Percentiles rank a stretch among this genome's conserved stretches.
Evolutionary conservation across 805 yeast species (phyloP).

Genomic region (Kuraishia ogatae): DNA sequence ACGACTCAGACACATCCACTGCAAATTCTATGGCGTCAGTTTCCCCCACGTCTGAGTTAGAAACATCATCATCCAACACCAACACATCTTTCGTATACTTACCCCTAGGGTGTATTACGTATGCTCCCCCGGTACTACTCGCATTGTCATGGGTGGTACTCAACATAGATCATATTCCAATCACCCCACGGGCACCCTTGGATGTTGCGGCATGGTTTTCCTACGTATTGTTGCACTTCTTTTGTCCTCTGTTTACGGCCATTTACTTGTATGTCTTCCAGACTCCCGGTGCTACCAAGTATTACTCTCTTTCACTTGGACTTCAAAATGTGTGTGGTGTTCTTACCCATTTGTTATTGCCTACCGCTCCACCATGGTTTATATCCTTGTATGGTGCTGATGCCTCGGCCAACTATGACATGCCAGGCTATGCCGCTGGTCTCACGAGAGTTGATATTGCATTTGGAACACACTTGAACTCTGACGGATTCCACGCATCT

Average conservation of each 20-base stretch:
- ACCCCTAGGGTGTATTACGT: conserved; percentile 17
- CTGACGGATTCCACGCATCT: conserved; percentile 54
- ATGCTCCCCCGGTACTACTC: conserved; percentile 30
- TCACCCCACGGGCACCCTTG: conserved; percentile 29
- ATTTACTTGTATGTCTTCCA: conserved; percentile 60
- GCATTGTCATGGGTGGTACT: conserved; percentile 39
- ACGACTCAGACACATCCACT: neutral
- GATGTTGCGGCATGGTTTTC: conserved; percentile 55
- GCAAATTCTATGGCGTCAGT: conserved; percentile 4
- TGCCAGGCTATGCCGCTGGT: conserved; percentile 68
- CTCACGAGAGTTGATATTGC: conserved; percentile 56
- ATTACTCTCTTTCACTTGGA: conserved; percentile 49
- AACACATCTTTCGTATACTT: conserved; percentile 4
- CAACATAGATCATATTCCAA: conserved; percentile 33
- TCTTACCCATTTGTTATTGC: conserved; percentile 50
- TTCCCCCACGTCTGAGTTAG: conserved; percentile 3
- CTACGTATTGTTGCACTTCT: conserved; percentile 53
- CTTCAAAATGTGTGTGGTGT: conserved; percentile 53
- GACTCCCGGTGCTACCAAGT: conserved; percentile 50
- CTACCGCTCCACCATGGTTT: conserved; percentile 74
- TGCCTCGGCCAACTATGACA: conserved; percentile 46
- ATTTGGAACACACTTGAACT: conserved; percentile 49
- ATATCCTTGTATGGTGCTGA: conserved; percentile 52
- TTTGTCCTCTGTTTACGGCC: conserved; percentile 53
- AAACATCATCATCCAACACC: neutral